A percentile compares a stretch with the other conserved stretches of the same genome.
These are phyloP conservation scores for Akebia trifoliata DNA, from an alignment of 164 flowering plant genomes.

Conservation along the genomic window DNA sequence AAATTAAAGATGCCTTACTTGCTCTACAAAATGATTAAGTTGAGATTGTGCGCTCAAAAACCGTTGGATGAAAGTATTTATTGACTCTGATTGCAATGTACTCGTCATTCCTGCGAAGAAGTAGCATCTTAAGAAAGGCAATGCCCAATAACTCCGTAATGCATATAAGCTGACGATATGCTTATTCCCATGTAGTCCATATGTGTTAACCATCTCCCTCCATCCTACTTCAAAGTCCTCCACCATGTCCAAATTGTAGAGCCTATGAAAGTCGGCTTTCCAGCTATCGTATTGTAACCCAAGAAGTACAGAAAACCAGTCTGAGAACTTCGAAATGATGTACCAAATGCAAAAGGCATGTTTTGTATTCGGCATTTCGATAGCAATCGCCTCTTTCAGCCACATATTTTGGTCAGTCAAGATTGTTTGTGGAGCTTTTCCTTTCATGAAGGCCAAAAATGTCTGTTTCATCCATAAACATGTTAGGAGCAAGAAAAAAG, in stretches of 20 bases:
- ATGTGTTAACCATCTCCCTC: conserved; percentile 58
- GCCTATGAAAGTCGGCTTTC: conserved; percentile 67
- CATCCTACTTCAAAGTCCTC: conserved; percentile 74
- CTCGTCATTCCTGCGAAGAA: conserved; percentile 72
- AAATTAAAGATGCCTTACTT: conserved; percentile 28
- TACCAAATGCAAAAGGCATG: conserved; percentile 88
- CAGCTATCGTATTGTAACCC: conserved; percentile 67
- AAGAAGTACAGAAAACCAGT: conserved; percentile 67
- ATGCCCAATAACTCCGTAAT: conserved; percentile 63
- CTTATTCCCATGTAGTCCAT: conserved; percentile 64
- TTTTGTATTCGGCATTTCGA: conserved; percentile 60
- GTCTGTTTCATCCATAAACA: conserved; percentile 34
- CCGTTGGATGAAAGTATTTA: conserved; percentile 55
- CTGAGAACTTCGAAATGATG: conserved; percentile 60
- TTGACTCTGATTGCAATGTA: conserved; percentile 47
- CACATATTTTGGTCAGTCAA: conserved; percentile 76
- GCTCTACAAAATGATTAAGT: conserved; percentile 50
- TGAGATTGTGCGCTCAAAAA: conserved; percentile 62
- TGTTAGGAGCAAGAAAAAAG: not conserved
- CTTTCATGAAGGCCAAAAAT: conserved; percentile 65
- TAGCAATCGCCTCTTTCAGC: conserved; percentile 72
- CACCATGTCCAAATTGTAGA: conserved; percentile 46
- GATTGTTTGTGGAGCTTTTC: conserved; percentile 70
- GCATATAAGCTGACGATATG: conserved; percentile 62
- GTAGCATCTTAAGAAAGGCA: conserved; percentile 55